Percentiles rank a stretch among this genome's conserved stretches.
phyloP scores from a whole-genome alignment of 768 basidiomycete genomes.

The Termitomyces bulborhizus region DNA sequence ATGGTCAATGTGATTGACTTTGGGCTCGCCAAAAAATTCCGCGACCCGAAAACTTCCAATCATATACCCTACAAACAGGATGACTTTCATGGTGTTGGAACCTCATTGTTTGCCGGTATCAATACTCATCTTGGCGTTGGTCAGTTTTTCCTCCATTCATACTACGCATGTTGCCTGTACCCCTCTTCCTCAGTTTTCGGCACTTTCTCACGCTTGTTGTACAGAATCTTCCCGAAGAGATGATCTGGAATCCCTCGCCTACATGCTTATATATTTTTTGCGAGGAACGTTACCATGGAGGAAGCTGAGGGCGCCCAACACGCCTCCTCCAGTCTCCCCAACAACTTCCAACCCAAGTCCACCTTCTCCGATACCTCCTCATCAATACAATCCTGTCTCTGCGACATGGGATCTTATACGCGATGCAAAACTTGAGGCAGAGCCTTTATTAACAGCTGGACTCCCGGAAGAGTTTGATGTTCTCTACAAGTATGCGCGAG shows the following conservation, averaged over 20 bases:
- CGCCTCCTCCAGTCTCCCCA: slow-evolving; percentile 21
- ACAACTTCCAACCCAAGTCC: slow-evolving; percentile 14
- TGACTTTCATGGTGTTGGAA: slow-evolving; percentile 74
- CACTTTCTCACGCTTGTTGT: slow-evolving; percentile 7
- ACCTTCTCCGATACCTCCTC: slow-evolving; percentile 10
- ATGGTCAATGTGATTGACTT: slow-evolving; percentile 92
- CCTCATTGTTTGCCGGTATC: slow-evolving; percentile 68
- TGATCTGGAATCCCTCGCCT: slow-evolving; percentile 74
- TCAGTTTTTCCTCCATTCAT: slow-evolving; percentile 24
- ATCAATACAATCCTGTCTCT: slow-evolving; percentile 48
- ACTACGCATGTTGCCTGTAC: background rate
- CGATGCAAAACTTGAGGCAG: slow-evolving; percentile 62
- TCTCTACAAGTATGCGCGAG: slow-evolving; percentile 74
- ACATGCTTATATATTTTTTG: slow-evolving; percentile 80
- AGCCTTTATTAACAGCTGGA: slow-evolving; percentile 64
- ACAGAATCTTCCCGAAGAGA: slow-evolving; percentile 72
- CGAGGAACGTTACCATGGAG: slow-evolving; percentile 77
- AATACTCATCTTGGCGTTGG: slow-evolving; percentile 73
- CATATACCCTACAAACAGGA: slow-evolving; percentile 74
- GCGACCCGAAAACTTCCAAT: slow-evolving; percentile 54
- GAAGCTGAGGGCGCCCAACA: slow-evolving; percentile 52
- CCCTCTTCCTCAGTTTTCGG: background rate
- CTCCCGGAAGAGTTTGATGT: slow-evolving; percentile 80
- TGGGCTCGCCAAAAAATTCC: slow-evolving; percentile 76
- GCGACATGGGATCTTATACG: slow-evolving; percentile 76